Evolutionary conservation across 2,329 filamentous ascomycete species (phyloP).

Genomic region (Clonostachys solani): DNA sequence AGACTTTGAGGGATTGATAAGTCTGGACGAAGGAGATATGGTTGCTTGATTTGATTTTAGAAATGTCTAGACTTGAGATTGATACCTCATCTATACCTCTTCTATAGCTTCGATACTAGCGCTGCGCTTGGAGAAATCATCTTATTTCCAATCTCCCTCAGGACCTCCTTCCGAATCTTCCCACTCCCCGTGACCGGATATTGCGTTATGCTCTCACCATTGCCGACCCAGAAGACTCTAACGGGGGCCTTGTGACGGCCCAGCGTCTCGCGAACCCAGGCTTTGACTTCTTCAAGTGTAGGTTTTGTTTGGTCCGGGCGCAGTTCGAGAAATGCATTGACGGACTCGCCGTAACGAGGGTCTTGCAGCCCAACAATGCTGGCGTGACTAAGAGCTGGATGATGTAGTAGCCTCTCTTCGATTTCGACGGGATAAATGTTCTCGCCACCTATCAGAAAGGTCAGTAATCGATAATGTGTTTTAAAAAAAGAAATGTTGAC

Average conservation of each 20-base stretch:
- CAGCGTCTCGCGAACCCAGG: not conserved
- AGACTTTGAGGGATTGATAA: no score
- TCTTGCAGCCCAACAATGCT: slow-evolving; percentile 76
- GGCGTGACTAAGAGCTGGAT: slow-evolving; percentile 61
- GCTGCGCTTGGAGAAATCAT: no score
- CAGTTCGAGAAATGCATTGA: slow-evolving; percentile 64
- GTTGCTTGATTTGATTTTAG: no score
- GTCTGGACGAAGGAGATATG: no score
- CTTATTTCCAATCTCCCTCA: no score
- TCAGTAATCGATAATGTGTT: not conserved
- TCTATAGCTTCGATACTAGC: no score
- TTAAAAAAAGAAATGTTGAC: no score
- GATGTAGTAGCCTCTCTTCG: slow-evolving; percentile 73
- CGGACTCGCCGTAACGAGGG: slow-evolving; percentile 71
- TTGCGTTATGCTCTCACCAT: not conserved
- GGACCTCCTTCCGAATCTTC: not conserved
- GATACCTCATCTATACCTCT: no score
- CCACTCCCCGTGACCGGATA: not conserved
- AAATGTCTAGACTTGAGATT: no score
- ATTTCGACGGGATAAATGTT: slow-evolving; percentile 85
- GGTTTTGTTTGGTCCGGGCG: not conserved
- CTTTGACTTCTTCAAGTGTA: not conserved
- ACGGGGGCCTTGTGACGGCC: slow-evolving; percentile 1
- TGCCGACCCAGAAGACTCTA: slow-evolving; percentile 2
- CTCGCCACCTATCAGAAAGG: slow-evolving; percentile 41